Evolutionary conservation across 768 basidiomycete species (phyloP).

Genomic region (Kwoniella sp.): DNA sequence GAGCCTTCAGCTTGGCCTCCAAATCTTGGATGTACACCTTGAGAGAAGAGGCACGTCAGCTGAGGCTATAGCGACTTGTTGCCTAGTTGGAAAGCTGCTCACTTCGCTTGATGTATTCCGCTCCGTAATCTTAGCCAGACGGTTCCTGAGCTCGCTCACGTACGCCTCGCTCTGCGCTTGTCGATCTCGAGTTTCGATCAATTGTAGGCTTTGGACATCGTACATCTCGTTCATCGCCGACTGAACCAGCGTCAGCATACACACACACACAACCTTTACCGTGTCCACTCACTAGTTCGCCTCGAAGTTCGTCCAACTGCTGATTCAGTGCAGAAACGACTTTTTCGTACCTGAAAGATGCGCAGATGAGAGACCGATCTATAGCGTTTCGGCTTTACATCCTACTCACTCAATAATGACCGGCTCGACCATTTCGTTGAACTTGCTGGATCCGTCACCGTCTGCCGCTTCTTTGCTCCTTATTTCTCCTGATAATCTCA

Average conservation of each 20-base stretch:
- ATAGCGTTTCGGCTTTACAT: not conserved
- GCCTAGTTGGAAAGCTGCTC: slow-evolving; percentile 42
- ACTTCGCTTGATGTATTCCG: slow-evolving; percentile 92
- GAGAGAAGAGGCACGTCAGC: slow-evolving; percentile 22
- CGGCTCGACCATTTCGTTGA: slow-evolving; percentile 71
- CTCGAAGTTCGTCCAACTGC: slow-evolving; percentile 44
- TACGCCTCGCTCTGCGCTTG: slow-evolving; percentile 73
- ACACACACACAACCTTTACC: not conserved
- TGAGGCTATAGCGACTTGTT: not conserved
- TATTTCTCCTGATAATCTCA: slow-evolving; percentile 46
- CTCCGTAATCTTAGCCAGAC: slow-evolving; percentile 81
- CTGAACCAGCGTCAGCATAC: slow-evolving; percentile 20
- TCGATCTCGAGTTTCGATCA: slow-evolving; percentile 60
- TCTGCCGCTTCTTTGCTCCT: slow-evolving; percentile 34
- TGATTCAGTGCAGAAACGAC: slow-evolving; percentile 87
- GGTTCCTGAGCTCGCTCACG: slow-evolving; percentile 77
- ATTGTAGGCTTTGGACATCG: slow-evolving; percentile 84
- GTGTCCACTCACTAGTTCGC: slow-evolving; percentile 33
- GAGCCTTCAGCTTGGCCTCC: slow-evolving; percentile 84
- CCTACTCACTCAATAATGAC: slow-evolving; percentile 64
- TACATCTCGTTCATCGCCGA: slow-evolving; percentile 89
- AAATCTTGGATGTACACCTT: slow-evolving; percentile 92
- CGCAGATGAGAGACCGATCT: not conserved
- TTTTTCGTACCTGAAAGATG: slow-evolving; percentile 83
- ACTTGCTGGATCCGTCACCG: slow-evolving; percentile 49